A percentile compares a stretch with the other conserved stretches of the same genome.
phyloP scores from a whole-genome alignment of 2,329 filamentous ascomycete species.

The Graphium sp. region DNA sequence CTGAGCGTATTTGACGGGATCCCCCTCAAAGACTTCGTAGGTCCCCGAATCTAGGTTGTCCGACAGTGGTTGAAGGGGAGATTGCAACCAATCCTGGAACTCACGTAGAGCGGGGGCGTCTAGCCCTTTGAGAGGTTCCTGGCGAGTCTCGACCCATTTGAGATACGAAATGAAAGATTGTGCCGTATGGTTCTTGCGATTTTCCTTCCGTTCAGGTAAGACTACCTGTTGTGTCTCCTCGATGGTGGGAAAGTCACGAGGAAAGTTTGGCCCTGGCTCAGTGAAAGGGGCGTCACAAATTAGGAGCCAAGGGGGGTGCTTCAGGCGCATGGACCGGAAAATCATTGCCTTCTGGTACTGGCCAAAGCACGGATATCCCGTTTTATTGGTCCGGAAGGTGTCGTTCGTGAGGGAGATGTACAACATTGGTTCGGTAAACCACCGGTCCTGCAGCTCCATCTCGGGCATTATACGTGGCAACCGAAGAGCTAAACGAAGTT shows the following conservation, averaged over 20 bases:
- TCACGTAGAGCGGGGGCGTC: slow-evolving; percentile 34
- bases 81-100: slow-evolving; percentile 89
- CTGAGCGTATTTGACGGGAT: slow-evolving; percentile 94
- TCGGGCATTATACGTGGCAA: slow-evolving; percentile 42
- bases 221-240: background rate
- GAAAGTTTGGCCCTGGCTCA: slow-evolving; percentile 7
- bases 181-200: slow-evolving; percentile 6
- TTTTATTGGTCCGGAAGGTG: slow-evolving; percentile 42
- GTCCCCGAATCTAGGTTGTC: slow-evolving; percentile 96
- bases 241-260: no score
- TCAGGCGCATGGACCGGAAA: slow-evolving; percentile 45
- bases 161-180: slow-evolving; percentile 56
- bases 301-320: slow-evolving; percentile 43
- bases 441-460: slow-evolving; percentile 43
- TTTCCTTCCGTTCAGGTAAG: background rate
- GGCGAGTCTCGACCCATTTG: slow-evolving; percentile 66
- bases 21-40: slow-evolving; percentile 96
- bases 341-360: slow-evolving; percentile 45
- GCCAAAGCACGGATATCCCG: slow-evolving; percentile 43
- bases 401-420: slow-evolving; percentile 36
- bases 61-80: slow-evolving; percentile 81
- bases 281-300: slow-evolving; percentile 32
- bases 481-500: slow-evolving; percentile 9
- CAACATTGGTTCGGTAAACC: slow-evolving; percentile 53
- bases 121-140: slow-evolving; percentile 40